These are phyloP conservation scores for Stylonectria norvegica DNA, from an alignment of 2,329 filamentous ascomycete genomes.

Conservation along the genomic window DNA sequence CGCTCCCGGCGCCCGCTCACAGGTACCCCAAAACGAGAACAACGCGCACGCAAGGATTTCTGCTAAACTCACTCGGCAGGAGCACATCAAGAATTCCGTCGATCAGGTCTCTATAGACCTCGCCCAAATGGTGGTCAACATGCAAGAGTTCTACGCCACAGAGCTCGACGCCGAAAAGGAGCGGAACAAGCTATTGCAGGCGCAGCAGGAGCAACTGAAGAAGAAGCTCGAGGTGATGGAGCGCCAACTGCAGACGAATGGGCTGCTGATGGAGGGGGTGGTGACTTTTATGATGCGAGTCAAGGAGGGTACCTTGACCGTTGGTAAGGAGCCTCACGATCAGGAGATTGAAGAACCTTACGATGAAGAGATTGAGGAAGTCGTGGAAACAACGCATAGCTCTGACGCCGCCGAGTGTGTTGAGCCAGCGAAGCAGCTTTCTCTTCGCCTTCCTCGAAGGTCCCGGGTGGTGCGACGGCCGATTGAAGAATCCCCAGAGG, in stretches of 20 bases:
- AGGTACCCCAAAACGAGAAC: not conserved
- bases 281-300: slow-evolving; percentile 18
- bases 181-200: slow-evolving; percentile 1
- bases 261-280: slow-evolving; percentile 19
- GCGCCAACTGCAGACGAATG: slow-evolving; percentile 16
- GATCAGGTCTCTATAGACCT: slow-evolving; percentile 10
- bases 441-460: too few relatives aligned
- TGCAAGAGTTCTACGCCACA: slow-evolving; percentile 20
- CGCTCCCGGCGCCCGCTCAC: slow-evolving; percentile 8
- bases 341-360: slow-evolving; percentile 10
- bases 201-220: slow-evolving; percentile 5
- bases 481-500: too few relatives aligned
- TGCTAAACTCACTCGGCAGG: rapidly evolving
- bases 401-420: not conserved
- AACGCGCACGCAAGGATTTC: not conserved
- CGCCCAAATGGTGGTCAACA: slow-evolving; percentile 14
- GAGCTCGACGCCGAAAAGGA: slow-evolving; percentile 15
- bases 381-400: not conserved
- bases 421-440: not conserved
- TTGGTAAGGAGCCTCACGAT: not conserved
- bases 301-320: slow-evolving; percentile 7
- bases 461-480: too few relatives aligned
- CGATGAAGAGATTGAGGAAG: slow-evolving; percentile 6
- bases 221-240: slow-evolving; percentile 10
- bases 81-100: not conserved